Conservation (phyloP, 352 stramenopile genomes). For the Phytophthora quininea region DNA sequence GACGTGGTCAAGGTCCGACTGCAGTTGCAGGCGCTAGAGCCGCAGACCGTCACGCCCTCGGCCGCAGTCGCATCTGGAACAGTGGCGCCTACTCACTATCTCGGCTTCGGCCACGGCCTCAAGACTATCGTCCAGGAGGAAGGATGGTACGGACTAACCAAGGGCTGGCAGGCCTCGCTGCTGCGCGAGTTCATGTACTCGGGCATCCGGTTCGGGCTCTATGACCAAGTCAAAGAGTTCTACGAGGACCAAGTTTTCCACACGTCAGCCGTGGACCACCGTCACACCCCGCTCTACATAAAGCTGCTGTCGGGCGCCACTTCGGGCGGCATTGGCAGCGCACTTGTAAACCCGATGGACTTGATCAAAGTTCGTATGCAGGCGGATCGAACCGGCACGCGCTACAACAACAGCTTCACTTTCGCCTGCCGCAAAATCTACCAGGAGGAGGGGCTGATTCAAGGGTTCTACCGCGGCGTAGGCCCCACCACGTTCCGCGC, state of each 20-base stretch:
- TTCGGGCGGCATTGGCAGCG: constrained; percentile 64
- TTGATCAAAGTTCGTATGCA: constrained; percentile 85
- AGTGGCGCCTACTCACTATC: constrained; percentile 48
- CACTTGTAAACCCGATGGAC: constrained; percentile 81
- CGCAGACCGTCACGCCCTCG: constrained; percentile 23
- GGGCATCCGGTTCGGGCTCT: constrained; percentile 79
- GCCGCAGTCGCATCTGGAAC: constrained; percentile 43
- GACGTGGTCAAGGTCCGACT: constrained; percentile 75
- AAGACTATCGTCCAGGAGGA: constrained; percentile 65
- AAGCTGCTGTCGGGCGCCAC: constrained; percentile 72
- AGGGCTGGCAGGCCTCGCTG: constrained; percentile 68
- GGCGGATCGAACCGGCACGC: constrained; percentile 57
- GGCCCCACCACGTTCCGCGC: constrained; percentile 71
- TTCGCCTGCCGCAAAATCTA: constrained; percentile 73
- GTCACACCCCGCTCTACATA: constrained; percentile 58
- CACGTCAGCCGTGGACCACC: constrained; percentile 36
- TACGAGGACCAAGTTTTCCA: constrained; percentile 63
- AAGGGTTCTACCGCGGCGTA: constrained; percentile 75
- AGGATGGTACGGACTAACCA: constrained; percentile 56
- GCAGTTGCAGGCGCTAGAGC: constrained; percentile 59
- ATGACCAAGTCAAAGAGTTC: constrained; percentile 78
- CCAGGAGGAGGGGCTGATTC: constrained; percentile 59
- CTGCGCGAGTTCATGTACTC: constrained; percentile 80
- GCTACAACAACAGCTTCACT: constrained; percentile 68
- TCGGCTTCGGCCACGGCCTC: constrained; percentile 62